These are phyloP conservation scores for Acer yangbiense DNA, from an alignment of 345 rosid species.

Conservation along the genomic window DNA sequence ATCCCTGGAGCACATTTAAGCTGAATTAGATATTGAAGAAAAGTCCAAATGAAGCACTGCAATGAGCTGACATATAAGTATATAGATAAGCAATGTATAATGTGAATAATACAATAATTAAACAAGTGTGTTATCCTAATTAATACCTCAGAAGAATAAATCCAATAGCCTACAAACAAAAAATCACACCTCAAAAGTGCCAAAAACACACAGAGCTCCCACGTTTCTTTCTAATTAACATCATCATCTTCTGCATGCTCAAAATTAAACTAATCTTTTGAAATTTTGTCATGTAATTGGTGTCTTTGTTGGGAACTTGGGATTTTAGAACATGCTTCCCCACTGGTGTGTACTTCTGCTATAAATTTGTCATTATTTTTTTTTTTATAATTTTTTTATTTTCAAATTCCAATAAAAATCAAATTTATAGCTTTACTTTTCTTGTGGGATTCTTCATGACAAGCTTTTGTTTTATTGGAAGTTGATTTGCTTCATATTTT, in stretches of 20 bases:
- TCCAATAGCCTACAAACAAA: constrained; percentile 45
- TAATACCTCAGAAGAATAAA: constrained; percentile 17
- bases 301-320: constrained; percentile 36
- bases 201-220: constrained; percentile 12
- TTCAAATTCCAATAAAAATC: constrained; percentile 10
- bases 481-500: neutral
- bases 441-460: constrained; percentile 34
- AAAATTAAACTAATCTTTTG: constrained; percentile 18
- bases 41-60: constrained; percentile 20
- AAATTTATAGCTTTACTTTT: constrained; percentile 20
- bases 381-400: too few species aligned
- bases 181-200: constrained; percentile 36
- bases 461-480: neutral
- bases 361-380: too few species aligned
- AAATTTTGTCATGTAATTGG: constrained; percentile 30
- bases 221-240: neutral
- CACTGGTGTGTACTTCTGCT: neutral
- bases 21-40: constrained; percentile 2
- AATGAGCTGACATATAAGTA: constrained; percentile 18
- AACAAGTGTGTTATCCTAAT: neutral
- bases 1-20: too few species aligned
- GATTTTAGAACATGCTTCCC: constrained; percentile 19
- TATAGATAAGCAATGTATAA: neutral
- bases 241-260: neutral
- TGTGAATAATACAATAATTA: constrained; percentile 23